Base-by-base conservation (phyloP, 2,329 filamentous ascomycete genomes). In the Colletotrichum sidae region DNA sequence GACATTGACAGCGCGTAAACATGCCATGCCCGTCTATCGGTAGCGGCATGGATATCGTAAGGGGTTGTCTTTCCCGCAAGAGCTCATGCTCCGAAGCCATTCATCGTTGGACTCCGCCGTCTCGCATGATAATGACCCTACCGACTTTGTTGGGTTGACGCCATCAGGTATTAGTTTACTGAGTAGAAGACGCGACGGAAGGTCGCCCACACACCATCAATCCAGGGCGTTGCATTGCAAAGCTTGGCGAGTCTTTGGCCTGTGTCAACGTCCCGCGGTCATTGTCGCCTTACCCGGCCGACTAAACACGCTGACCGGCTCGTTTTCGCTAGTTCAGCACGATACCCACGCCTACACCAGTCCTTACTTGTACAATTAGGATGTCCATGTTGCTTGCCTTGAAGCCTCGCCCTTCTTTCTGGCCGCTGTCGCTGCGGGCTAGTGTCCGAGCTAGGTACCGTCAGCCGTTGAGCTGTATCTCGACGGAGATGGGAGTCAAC, bases 41-140 rank as follows among this genome's bases (percentile, higher is more conserved):
- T 10, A 5, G 45, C 11, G 45, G n/a, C 10, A 11, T 17, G 45
- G 9, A 49, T 8, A 15, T 15, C 41, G 41, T 45, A 41, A 47
- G 46, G 46, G 46, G 39, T 45, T 49, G 13, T 55, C 56, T 50
- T 60, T 25, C 37, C 54, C 59, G 45, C 60, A 58, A 55, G 45
- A 67, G 60, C 38, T 55, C 50, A 38, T 67, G 60, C 64, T 55
- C 64, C 64, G 49, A 67, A 59, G 49, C 60, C 54, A 67, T 54
- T 59, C 46, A 25, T 39, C 55, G 46, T 39, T 53, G 12, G 54
- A 50, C 44, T 52, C 64, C 60, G 61, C 61, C 50, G 38, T 42
- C 38, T 34, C 51, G 64, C 64, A 67, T 58, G 34, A 35, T 25
- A 5, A 25, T 25, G 25, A 25, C 25, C 25, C 25, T 25, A 25